Evolutionary conservation across 2,329 filamentous ascomycete genomes (phyloP).

Genomic region (Xylogone sp.): DNA sequence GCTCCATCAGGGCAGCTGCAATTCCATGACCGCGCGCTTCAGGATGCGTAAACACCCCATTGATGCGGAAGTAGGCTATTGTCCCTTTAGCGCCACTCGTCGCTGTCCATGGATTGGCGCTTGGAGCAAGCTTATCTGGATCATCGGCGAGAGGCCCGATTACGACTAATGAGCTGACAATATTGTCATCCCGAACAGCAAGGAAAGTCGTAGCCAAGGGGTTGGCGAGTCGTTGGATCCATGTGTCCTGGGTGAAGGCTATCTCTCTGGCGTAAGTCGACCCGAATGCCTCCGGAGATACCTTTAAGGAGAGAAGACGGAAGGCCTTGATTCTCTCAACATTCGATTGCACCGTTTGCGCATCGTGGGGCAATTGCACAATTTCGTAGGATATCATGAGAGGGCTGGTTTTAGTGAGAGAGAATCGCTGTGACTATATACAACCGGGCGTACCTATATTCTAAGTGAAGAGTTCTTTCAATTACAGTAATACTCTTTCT

Average conservation of each 20-base stretch:
- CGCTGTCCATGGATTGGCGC: slow-evolving; percentile 15
- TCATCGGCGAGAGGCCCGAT: slow-evolving; percentile 27
- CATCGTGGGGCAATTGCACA: slow-evolving; percentile 19
- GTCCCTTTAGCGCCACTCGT: slow-evolving; percentile 1
- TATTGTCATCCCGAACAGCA: slow-evolving; percentile 21
- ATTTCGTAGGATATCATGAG: slow-evolving; percentile 18
- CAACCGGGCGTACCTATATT: too few species aligned
- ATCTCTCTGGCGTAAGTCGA: slow-evolving; percentile 34
- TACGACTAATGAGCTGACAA: slow-evolving; percentile 29
- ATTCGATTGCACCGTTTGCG: slow-evolving; percentile 14
- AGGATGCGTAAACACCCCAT: slow-evolving; percentile 35
- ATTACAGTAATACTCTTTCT: too few species aligned
- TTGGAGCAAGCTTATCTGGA: slow-evolving; percentile 5
- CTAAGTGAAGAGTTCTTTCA: too few species aligned
- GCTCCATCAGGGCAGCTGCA: slow-evolving; percentile 28
- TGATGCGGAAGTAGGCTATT: slow-evolving; percentile 28
- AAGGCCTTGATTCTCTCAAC: slow-evolving; percentile 21
- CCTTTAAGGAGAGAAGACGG: slow-evolving; percentile 19
- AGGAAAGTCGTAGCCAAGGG: slow-evolving; percentile 31
- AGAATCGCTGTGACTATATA: too few species aligned
- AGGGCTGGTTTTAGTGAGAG: too few species aligned
- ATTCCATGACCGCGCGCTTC: slow-evolving; percentile 32
- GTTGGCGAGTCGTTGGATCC: slow-evolving; percentile 33
- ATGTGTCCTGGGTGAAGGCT: slow-evolving; percentile 31
- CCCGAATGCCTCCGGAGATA: slow-evolving; percentile 30